Conservation (phyloP, 371 early-diverging fungal genomes). For the Mortierella sp. region DNA sequence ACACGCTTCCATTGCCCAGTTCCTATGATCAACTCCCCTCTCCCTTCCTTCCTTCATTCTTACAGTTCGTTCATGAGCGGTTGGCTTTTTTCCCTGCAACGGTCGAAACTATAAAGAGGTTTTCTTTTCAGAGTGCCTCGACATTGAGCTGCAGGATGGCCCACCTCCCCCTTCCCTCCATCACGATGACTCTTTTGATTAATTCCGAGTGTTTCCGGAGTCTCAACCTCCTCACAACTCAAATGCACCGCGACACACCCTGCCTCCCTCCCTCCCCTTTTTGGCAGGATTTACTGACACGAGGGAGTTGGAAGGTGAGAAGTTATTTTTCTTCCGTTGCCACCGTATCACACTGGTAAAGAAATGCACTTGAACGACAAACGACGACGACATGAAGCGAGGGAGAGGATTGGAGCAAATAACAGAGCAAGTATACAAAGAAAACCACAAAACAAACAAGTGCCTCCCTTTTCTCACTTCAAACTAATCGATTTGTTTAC, state of each 20-base stretch:
- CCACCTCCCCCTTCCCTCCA: background rate
- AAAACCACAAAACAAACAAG: background rate
- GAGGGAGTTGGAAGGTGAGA: background rate
- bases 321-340: background rate
- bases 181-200: background rate
- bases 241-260: background rate
- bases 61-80: background rate
- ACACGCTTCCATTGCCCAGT: background rate
- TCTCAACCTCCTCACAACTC: background rate
- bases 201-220: constrained; percentile 10
- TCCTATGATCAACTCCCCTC: background rate
- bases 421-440: background rate
- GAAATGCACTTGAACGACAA: background rate
- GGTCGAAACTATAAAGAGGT: background rate
- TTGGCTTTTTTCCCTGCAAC: background rate
- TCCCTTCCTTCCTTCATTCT: background rate
- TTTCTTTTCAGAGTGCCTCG: background rate
- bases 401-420: background rate
- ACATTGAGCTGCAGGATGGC: background rate
- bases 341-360: background rate
- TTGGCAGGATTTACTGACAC: background rate
- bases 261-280: background rate
- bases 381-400: background rate
- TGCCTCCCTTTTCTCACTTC: background rate
- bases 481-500: background rate